Evolutionary conservation across 352 stramenopile species (phyloP), one percentile per base, ranked within the genome.

Genomic region (Globisporangium uncinulatum): DNA sequence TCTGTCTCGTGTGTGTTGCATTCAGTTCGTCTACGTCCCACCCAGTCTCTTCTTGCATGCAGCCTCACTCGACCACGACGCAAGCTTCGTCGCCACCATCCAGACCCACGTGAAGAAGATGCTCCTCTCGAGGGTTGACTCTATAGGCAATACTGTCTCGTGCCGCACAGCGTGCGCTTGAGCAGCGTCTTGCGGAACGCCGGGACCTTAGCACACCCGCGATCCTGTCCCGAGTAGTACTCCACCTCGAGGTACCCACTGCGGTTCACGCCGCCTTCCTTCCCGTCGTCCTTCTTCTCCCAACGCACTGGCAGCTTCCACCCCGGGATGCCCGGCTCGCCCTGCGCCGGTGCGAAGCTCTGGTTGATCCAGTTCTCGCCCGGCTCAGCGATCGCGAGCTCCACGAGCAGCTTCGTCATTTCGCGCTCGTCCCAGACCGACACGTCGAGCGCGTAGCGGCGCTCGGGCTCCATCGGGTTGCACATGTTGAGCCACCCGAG

Each of bases 361-460:
- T 93, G 81, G 56, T 90, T 87, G 59, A 90, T 70, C 83, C 83
- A 93, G 59, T 93, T 93, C 58, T 93, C 83, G 0, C 83, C 82
- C 10, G 83, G 83, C 46, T 94, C 83, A 4, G 71, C 71, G 55
- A 91, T 88, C n/a, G 84, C 82, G 32, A 92, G 63, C 32, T 79
- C 69, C 50, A 94, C 83, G 13, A 92, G 76, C 42, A 92, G 60
- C 59, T 92, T 92, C 45, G 79, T 83, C 67, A 87, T 79, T 59
- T 92, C 82, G 10, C 84, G 76, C 61, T 94, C 80, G 57, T 92
- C 84, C 47, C 74, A 65, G 44, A 92, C 64, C 2, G 74, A 76
- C 54, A 92, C 58, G 56, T 92, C 82, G 11, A 92, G 70, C 34
- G 65, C 67, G 67, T 94, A 92, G 36, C 63, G 61, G 3, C 81